These are phyloP conservation scores for Candida sanyaensis DNA, from an alignment of 1,139 yeast species.

Conservation along the genomic window DNA sequence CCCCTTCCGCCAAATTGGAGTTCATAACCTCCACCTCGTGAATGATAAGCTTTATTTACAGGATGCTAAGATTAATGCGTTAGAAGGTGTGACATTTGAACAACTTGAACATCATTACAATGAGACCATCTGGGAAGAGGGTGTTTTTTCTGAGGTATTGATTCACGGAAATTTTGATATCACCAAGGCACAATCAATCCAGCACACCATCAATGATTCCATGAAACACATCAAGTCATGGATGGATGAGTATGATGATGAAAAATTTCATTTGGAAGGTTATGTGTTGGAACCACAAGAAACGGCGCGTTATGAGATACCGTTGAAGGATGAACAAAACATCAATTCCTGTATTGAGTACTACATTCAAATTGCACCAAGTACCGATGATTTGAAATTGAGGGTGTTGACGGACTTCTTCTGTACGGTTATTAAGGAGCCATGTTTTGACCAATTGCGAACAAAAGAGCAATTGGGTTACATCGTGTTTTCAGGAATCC, in stretches of 20 bases:
- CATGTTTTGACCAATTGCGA: constrained; percentile 84
- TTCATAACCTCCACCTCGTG: constrained; percentile 58
- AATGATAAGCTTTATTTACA: constrained; percentile 71
- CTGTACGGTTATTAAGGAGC: constrained; percentile 76
- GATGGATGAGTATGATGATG: constrained; percentile 36
- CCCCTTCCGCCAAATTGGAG: constrained; percentile 76
- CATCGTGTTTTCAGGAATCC: constrained; percentile 80
- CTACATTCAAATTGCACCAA: constrained; percentile 65
- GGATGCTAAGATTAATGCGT: constrained; percentile 59
- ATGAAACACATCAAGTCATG: constrained; percentile 34
- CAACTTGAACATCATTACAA: constrained; percentile 50
- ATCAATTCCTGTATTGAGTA: constrained; percentile 85
- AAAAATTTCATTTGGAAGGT: constrained; percentile 27
- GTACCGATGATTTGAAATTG: constrained; percentile 28
- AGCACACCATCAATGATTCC: constrained; percentile 20
- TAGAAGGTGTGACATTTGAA: constrained; percentile 47
- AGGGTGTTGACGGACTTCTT: constrained; percentile 62
- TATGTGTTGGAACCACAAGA: constrained; percentile 46
- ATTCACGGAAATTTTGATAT: constrained; percentile 77
- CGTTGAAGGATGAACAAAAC: constrained; percentile 65
- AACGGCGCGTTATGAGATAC: constrained; percentile 50
- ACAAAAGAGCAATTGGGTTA: constrained; percentile 88
- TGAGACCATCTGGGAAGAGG: constrained; percentile 41
- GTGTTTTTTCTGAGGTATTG: constrained; percentile 65
- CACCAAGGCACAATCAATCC: constrained; percentile 47